Evolutionary conservation across 2,329 filamentous ascomycete genomes (phyloP).

Genomic region (Penicillium janthinellum): DNA sequence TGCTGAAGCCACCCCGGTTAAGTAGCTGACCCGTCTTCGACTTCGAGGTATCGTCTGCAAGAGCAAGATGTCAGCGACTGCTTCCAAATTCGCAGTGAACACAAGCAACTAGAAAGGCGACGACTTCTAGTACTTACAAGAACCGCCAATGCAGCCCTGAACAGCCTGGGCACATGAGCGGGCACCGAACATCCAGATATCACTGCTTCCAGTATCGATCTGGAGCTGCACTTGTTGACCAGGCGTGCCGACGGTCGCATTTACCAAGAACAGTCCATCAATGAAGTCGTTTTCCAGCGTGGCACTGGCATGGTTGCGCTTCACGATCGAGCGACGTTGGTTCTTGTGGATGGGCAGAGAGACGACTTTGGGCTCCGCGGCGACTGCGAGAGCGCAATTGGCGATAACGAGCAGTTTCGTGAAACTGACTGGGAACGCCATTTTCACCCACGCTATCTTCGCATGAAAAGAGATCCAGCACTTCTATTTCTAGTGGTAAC

Average conservation of each 20-base stretch:
- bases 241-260: slow-evolving; percentile 1
- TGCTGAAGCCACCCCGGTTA: not conserved
- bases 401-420: not conserved
- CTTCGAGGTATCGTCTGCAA: not conserved
- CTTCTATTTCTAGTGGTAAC: not conserved
- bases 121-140: not conserved
- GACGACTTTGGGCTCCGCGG: not conserved
- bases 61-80: not conserved
- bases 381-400: not conserved
- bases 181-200: slow-evolving; percentile 1
- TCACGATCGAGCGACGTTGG: not conserved
- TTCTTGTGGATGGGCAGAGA: not conserved
- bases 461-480: not conserved
- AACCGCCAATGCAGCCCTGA: not conserved
- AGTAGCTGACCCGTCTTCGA: not conserved
- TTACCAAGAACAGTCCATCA: slow-evolving; percentile 1
- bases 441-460: not conserved
- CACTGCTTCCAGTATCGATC: slow-evolving; percentile 2
- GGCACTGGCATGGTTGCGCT: not conserved
- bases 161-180: not conserved
- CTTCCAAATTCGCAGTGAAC: not conserved
- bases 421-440: not conserved
- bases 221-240: not conserved
- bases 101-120: not conserved
- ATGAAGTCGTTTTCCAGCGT: not conserved